phyloP scores from a whole-genome alignment of 192 early-diverging fungal species.

The Phlyctochytrium bullatum region DNA sequence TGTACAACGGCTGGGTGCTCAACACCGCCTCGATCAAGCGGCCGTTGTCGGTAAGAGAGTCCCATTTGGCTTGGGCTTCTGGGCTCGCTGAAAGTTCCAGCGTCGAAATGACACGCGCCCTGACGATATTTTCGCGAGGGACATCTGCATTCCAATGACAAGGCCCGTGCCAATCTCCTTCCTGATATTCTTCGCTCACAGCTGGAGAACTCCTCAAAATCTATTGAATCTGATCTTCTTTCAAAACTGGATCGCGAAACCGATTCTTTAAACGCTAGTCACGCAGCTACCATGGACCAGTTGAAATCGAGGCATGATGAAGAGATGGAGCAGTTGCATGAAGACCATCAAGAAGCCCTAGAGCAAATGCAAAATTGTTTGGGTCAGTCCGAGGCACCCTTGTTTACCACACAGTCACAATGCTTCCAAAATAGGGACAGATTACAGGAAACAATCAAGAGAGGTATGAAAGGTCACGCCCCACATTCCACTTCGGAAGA shows the following conservation, averaged over 20 bases:
- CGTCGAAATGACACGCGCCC: too few species aligned
- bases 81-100: too few species aligned
- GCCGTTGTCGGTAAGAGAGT: slow-evolving; percentile 26
- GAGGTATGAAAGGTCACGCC: slow-evolving; percentile 8
- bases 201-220: slow-evolving; percentile 1
- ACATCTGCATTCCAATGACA: too few species aligned
- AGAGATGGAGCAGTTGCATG: slow-evolving; percentile 15
- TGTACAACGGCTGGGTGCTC: slow-evolving; percentile 26
- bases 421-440: slow-evolving; percentile 39
- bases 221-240: not conserved
- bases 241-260: slow-evolving; percentile 1
- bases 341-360: slow-evolving; percentile 13
- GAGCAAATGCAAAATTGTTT: slow-evolving; percentile 24
- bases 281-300: slow-evolving; percentile 6
- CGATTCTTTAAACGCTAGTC: not conserved
- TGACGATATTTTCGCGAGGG: too few species aligned
- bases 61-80: too few species aligned
- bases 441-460: slow-evolving; percentile 36
- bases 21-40: slow-evolving; percentile 29
- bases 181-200: too few species aligned
- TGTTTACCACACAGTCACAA: slow-evolving; percentile 33
- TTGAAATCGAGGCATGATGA: slow-evolving; percentile 11
- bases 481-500: too few species aligned
- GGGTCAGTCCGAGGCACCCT: slow-evolving; percentile 24
- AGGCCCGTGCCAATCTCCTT: too few species aligned